Base-by-base conservation (phyloP, 495 filamentous ascomycete genomes). In the Neurospora discreta region DNA sequence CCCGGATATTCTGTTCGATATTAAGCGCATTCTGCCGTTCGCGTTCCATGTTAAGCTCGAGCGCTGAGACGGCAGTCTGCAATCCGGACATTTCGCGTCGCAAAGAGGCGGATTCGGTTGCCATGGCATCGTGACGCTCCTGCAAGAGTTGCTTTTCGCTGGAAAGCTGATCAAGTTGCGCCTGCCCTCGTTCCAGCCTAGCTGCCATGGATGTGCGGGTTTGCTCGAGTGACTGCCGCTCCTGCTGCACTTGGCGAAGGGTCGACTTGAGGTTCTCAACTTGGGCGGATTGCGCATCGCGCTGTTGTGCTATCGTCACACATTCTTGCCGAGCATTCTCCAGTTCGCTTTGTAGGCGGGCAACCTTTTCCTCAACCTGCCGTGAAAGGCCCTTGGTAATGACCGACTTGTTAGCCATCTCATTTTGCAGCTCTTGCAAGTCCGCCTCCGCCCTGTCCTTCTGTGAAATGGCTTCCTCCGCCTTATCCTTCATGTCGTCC, bases 351-450 rank as follows among this genome's bases (percentile, higher is more conserved):
- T 93, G 88, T 26, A 95, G 82, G 68, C 87, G 87, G 71, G 85
- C 81, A 4, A 86, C 84, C 77, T 89, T 90, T 71, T 92, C 89
- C 75, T 94, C 92, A 20, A 92, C 86, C 79, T 93, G 91, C 43
- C 91, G 86, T 68, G 88, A 90, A 16, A 92, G 83, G n/a, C 90
- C 90, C 77, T 90, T 94, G 38, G 90, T 90, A 30, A 87, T 89
- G 70, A 94, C 85, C 0, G 91, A 93, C 77, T 92, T 94, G 78
- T 93, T 90, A 9, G 90, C 85, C 84, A 93, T 88, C 74, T 95
- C 91, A 65, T 92, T 90, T 68, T 90, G 90, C 23, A 95, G 79
- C 78, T 93, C 84, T 70, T 89, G 86, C 5, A 91, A 78, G 70
- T 90, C 85, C 30, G 82, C 82, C 75, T 88, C 83, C 20, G 85